These are phyloP conservation scores for Malus hybrid DNA, from an alignment of 331 rosid genomes.

Conservation along the genomic window DNA sequence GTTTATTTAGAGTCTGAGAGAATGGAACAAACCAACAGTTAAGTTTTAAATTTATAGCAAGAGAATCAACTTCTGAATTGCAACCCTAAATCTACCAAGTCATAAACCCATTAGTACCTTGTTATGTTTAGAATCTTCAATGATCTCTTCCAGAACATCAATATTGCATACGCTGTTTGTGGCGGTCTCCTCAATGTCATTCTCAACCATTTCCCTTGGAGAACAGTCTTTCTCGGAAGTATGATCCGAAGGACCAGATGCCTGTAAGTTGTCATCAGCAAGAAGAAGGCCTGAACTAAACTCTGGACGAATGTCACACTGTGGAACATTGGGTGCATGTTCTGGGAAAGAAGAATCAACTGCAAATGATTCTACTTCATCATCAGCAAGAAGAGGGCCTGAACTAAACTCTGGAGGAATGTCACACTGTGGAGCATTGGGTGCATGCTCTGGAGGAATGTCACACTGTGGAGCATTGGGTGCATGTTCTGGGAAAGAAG, in stretches of 20 bases:
- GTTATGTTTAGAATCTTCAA: conserved; percentile 70
- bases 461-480: neutral
- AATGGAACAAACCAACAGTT: neutral
- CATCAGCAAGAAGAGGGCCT: conserved; percentile 10
- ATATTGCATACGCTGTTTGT: conserved; percentile 24
- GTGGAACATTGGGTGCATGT: conserved; percentile 9
- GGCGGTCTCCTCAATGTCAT: conserved; percentile 26
- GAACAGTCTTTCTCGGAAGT: conserved; percentile 13
- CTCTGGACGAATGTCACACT: conserved; percentile 14
- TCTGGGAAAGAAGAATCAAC: neutral
- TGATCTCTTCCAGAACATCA: conserved; percentile 61
- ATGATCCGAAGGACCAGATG: conserved; percentile 13
- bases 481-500: conserved; percentile 1
- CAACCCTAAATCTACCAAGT: conserved; percentile 5
- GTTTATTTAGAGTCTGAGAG: neutral
- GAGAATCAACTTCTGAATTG: neutral
- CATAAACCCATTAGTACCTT: conserved; percentile 52
- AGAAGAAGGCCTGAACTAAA: conserved; percentile 10
- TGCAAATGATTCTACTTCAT: neutral
- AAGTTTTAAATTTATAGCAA: neutral
- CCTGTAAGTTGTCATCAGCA: conserved; percentile 18
- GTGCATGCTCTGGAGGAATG: conserved; percentile 10
- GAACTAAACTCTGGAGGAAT: neutral
- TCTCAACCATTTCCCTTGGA: conserved; percentile 20
- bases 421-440: too few species aligned